Percentiles rank a stretch among this genome's conserved stretches.
phyloP scores from a whole-genome alignment of 331 rosid genomes.

The Spiraea crenata region DNA sequence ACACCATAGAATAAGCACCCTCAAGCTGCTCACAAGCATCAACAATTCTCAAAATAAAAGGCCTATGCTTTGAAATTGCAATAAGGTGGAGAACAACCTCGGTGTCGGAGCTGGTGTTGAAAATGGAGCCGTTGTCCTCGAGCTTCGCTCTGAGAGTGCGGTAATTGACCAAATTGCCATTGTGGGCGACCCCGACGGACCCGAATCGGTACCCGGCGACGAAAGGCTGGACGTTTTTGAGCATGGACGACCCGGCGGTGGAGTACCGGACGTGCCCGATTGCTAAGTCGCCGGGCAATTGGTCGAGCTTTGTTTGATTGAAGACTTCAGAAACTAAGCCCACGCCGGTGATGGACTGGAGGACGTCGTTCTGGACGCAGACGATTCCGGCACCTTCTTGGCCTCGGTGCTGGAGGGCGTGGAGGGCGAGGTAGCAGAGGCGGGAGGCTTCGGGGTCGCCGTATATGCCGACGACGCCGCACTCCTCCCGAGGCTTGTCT shows the following conservation, averaged over 20 bases:
- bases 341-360: constrained; percentile 63
- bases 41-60: constrained; percentile 61
- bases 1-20: constrained; percentile 86
- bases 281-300: constrained; percentile 55
- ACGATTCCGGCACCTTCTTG: constrained; percentile 95
- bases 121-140: constrained; percentile 73
- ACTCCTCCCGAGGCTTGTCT: constrained; percentile 88
- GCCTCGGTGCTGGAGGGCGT: constrained; percentile 92
- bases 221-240: constrained; percentile 80
- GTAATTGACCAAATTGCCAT: constrained; percentile 84
- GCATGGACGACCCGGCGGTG: constrained; percentile 79
- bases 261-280: constrained; percentile 90
- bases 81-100: constrained; percentile 89
- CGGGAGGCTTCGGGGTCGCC: constrained; percentile 84
- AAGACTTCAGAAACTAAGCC: constrained; percentile 89
- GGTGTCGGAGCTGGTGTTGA: constrained; percentile 81
- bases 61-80: constrained; percentile 68
- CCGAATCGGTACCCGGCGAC: constrained; percentile 83
- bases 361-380: constrained; percentile 45
- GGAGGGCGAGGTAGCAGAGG: constrained; percentile 76
- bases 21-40: constrained; percentile 80
- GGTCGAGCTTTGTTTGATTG: constrained; percentile 52
- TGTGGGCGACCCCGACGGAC: constrained; percentile 87
- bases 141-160: constrained; percentile 51
- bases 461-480: constrained; percentile 82